Percentiles rank a stretch among this genome's conserved stretches.
Evolutionary conservation across 306 rosid genomes (phyloP).

Genomic region (Myrica gale): DNA sequence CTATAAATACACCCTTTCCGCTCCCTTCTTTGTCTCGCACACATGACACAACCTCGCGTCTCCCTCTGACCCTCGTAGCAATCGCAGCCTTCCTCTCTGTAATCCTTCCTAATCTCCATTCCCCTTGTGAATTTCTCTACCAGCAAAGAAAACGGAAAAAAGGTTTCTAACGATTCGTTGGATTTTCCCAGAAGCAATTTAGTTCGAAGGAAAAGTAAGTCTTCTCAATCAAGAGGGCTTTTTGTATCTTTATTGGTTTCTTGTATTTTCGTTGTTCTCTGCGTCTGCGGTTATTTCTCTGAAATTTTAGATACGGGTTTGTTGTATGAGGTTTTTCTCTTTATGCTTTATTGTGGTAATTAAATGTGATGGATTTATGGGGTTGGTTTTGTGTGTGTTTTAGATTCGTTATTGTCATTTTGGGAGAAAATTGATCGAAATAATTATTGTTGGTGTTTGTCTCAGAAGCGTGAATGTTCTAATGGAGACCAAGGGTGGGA

Average conservation of each 20-base stretch:
- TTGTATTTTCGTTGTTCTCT: not conserved
- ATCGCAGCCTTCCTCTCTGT: not conserved
- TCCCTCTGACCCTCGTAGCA: not conserved
- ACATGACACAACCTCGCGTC: not conserved
- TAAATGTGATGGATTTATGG: not conserved
- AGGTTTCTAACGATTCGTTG: not conserved
- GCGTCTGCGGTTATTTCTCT: not conserved
- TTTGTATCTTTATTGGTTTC: not conserved
- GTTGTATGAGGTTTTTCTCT: not conserved
- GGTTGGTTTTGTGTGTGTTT: not conserved
- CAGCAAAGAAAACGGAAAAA: not conserved
- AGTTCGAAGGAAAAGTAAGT: constrained; percentile 9
- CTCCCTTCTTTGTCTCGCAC: not conserved
- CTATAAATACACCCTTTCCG: constrained; percentile 17
- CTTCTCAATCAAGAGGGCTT: not conserved
- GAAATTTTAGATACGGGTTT: not conserved
- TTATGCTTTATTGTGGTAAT: not conserved
- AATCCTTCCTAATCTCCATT: not conserved
- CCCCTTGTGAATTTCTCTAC: not conserved
- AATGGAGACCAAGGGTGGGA: constrained; percentile 58
- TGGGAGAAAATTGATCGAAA: not conserved
- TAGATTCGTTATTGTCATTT: not conserved
- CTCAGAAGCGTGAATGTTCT: constrained; percentile 52
- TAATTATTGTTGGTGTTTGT: not conserved
- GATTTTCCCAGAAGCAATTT: not conserved